Evolutionary conservation across 2,329 filamentous ascomycete species (phyloP).

Genomic region (Diaporthe nobilis): DNA sequence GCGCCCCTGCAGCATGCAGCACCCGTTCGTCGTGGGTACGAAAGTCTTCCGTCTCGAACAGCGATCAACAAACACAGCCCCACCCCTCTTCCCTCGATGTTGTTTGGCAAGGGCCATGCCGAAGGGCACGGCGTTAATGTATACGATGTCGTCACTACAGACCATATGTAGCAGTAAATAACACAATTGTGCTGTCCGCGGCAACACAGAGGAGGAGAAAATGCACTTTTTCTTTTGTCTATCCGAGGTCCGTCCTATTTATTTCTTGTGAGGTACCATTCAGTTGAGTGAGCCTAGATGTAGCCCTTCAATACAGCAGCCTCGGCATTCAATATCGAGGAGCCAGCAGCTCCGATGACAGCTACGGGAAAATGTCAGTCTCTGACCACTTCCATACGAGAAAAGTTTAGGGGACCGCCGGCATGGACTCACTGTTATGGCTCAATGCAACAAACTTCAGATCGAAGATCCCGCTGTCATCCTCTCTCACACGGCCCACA

Average conservation of each 20-base stretch:
- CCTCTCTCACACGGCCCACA: conserved; percentile 88
- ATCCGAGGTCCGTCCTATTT: background rate
- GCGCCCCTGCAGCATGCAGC: background rate
- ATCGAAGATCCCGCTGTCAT: conserved; percentile 91
- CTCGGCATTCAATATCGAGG: conserved; percentile 94
- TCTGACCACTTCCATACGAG: conserved; percentile 3
- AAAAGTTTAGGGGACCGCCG: background rate
- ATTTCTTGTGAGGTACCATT: background rate
- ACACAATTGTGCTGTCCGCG: background rate
- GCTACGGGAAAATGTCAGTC: conserved; percentile 60
- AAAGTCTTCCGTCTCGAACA: background rate
- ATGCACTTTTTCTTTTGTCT: conserved; percentile 20
- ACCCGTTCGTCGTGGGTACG: background rate
- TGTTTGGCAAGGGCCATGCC: background rate
- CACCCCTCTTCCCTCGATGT: too few relatives aligned
- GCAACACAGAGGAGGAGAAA: background rate
- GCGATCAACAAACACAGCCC: background rate
- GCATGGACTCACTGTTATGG: conserved; percentile 73
- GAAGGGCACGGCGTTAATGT: background rate
- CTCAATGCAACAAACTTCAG: conserved; percentile 95
- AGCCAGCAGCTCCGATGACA: conserved; percentile 95
- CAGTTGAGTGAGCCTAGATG: conserved; percentile 61
- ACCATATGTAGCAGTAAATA: background rate
- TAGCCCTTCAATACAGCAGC: conserved; percentile 92
- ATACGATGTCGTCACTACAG: background rate